These are phyloP conservation scores for Cytospora piceae DNA, from an alignment of 2,329 filamentous ascomycete species.

Conservation along the genomic window DNA sequence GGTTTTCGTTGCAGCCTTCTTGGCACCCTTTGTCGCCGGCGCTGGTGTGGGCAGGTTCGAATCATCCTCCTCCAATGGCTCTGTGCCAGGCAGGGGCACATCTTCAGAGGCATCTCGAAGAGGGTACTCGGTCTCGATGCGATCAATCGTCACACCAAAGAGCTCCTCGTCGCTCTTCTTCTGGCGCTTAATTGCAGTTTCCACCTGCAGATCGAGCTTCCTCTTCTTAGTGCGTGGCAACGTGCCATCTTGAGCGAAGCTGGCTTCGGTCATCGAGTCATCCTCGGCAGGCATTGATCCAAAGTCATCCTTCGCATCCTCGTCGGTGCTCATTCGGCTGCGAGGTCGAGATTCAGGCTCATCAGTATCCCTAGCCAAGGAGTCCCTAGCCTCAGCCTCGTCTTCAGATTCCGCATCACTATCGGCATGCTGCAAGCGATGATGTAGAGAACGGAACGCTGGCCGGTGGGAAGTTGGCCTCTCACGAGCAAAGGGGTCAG, in stretches of 20 bases:
- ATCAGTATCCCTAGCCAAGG: constrained; percentile 76
- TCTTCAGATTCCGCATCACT: constrained; percentile 90
- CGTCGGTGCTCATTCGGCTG: constrained; percentile 72
- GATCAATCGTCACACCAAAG: constrained; percentile 65
- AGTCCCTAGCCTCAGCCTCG: constrained; percentile 64
- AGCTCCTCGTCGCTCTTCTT: constrained; percentile 82
- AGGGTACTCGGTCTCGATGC: constrained; percentile 54
- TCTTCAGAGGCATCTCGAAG: constrained; percentile 55
- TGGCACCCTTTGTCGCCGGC: constrained; percentile 53
- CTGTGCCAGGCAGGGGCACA: constrained; percentile 51
- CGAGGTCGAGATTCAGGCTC: constrained; percentile 81
- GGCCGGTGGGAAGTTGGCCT: constrained; percentile 62
- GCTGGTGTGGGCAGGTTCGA: constrained; percentile 53
- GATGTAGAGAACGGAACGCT: constrained; percentile 78
- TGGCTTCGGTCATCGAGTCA: constrained; percentile 72
- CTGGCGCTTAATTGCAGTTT: constrained; percentile 74
- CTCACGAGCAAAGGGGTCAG: constrained; percentile 68
- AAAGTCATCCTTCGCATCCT: constrained; percentile 57
- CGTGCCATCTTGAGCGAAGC: constrained; percentile 64
- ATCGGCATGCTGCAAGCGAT: constrained; percentile 69
- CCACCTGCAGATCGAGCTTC: constrained; percentile 72
- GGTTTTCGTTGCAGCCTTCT: constrained; percentile 59
- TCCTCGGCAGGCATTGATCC: constrained; percentile 57
- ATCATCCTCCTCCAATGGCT: constrained; percentile 48
- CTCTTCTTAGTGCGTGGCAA: constrained; percentile 64